Percentiles rank a stretch among this genome's conserved stretches.
Evolutionary conservation across 352 stramenopile species (phyloP).

Genomic region (Phytophthora syringae): DNA sequence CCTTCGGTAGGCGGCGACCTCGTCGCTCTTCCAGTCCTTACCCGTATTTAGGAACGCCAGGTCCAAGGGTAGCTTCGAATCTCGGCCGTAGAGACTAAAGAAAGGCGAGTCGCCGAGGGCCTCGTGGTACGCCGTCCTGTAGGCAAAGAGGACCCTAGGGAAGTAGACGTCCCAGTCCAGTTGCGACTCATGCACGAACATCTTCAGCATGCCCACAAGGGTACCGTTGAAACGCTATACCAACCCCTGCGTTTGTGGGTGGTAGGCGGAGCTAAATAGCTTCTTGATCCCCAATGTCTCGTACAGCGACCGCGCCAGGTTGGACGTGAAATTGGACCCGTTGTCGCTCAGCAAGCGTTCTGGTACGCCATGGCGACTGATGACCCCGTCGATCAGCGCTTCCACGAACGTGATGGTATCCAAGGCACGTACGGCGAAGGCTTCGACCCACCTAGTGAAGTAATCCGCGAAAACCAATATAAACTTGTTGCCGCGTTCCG

Average conservation of each 20-base stretch:
- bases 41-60: constrained; percentile 12
- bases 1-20: neutral
- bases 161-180: constrained; percentile 15
- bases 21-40: constrained; percentile 12
- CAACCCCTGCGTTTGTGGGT: neutral
- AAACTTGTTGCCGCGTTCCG: neutral
- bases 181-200: constrained; percentile 5
- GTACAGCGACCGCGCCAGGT: neutral
- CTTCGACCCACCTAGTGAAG: neutral
- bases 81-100: constrained; percentile 12
- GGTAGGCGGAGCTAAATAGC: neutral
- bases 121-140: constrained; percentile 15
- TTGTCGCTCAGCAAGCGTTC: neutral
- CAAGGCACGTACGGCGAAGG: neutral
- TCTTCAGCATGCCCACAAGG: constrained; percentile 1
- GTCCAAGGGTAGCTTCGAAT: constrained; percentile 6
- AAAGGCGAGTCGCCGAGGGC: constrained; percentile 6
- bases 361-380: neutral
- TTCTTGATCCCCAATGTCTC: neutral
- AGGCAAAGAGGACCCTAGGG: constrained; percentile 7
- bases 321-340: neutral
- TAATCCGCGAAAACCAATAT: neutral
- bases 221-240: constrained; percentile 8
- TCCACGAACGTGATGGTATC: neutral
- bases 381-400: neutral